Evolutionary conservation across 2,329 filamentous ascomycete species (phyloP), one percentile per base, ranked within the genome.

Genomic region (Botrytis byssoidea): DNA sequence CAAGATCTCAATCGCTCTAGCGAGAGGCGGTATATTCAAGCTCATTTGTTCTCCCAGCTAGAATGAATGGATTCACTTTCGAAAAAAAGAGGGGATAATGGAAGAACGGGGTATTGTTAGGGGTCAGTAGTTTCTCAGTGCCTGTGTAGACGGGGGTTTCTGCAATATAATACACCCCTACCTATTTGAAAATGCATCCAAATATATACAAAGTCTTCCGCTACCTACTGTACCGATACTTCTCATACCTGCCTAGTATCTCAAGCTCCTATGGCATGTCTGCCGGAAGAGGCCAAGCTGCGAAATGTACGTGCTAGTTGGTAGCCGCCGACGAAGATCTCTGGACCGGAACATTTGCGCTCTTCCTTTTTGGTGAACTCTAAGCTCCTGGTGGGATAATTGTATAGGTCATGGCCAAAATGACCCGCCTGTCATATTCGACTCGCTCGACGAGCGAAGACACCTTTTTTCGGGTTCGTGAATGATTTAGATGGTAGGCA

Each of bases 21-120:
- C 51, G 16, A 57, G 18, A 32, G 12, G 14, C 51, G 18, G 5
- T 32, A 29, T 18, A 12, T 60, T 55, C 25, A 55, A 16, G 12
- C 25, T n/a, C 12, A n/a, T 16, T n/a, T 55, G 5, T 1, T 55
- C 25, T 7, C 10, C 22, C 22, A 55, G 12, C 48, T 51, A 25
- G 10, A 51, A 51, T n/a, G 4, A 51, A 14, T 14, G 1, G 2
- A 3, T n/a, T n/a, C 2, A 7, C 8, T 51, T 51, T 51, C 4
- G 10, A n/a, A 51, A 51, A 51, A 40, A 5, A n/a, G 2, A n/a
- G 25, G 12, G 48, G 25, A 51, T 5, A n/a, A n/a, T 16, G 25
- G 4, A 51, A 14, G 25, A 51, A 51, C 1, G 4, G 4, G 25
- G 5, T 0, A n/a, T n/a, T 3, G 4, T n/a, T n/a, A n/a, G 10